phyloP scores from a whole-genome alignment of 169 alveolate genomes.

The Theileria equi region DNA sequence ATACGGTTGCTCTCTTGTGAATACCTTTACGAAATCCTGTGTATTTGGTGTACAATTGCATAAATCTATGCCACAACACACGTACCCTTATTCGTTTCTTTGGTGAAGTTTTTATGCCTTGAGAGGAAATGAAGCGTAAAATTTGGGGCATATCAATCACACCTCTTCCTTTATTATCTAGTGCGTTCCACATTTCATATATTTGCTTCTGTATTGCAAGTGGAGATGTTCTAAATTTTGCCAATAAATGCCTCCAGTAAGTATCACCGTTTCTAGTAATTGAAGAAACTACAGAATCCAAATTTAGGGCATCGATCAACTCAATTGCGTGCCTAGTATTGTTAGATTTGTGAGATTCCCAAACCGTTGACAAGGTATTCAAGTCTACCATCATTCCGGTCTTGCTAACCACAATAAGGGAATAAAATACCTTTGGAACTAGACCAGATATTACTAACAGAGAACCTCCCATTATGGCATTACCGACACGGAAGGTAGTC shows the following conservation, averaged over 20 bases:
- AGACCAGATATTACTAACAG: constrained; percentile 6
- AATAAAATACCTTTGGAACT: constrained; percentile 46
- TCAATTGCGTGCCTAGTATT: constrained; percentile 53
- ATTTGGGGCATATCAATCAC: not conserved
- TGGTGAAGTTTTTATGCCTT: constrained; percentile 7
- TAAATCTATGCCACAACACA: not conserved
- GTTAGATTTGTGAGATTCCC: constrained; percentile 16
- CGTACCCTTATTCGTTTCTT: constrained; percentile 14
- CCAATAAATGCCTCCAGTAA: constrained; percentile 50
- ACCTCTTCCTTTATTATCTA: not conserved
- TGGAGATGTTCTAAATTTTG: constrained; percentile 49
- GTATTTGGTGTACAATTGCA: not conserved
- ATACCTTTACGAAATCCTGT: constrained; percentile 53
- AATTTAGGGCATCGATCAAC: constrained; percentile 47
- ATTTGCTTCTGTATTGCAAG: constrained; percentile 19
- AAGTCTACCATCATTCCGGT: constrained; percentile 45
- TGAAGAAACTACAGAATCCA: constrained; percentile 31
- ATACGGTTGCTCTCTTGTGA: constrained; percentile 28
- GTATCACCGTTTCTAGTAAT: constrained; percentile 48
- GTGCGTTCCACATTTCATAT: constrained; percentile 31
- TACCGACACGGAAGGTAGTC: not conserved
- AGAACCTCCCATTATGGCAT: not conserved
- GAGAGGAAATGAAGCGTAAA: constrained; percentile 19
- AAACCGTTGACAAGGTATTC: constrained; percentile 36
- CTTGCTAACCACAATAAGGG: constrained; percentile 48